These are phyloP conservation scores for Babesia bigemina DNA, from an alignment of 169 alveolate genomes.

Conservation along the genomic window DNA sequence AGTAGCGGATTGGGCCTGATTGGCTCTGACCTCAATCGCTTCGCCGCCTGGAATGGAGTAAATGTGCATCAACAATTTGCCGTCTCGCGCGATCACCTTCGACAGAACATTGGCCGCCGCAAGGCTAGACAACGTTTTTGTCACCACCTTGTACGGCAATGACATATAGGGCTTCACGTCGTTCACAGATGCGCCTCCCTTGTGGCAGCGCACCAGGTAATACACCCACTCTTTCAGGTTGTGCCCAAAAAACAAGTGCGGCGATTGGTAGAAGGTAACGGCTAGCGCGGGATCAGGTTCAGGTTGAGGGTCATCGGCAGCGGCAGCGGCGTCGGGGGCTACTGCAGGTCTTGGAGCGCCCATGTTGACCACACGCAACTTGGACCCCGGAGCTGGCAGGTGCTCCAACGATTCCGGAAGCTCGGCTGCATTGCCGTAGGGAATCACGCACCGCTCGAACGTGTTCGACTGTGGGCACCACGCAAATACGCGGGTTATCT, in stretches of 20 bases:
- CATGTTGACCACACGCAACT: slow-evolving; percentile 11
- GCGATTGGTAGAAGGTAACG: not conserved
- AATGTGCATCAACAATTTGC: slow-evolving; percentile 46
- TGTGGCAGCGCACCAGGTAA: slow-evolving; percentile 33
- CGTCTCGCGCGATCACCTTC: slow-evolving; percentile 37
- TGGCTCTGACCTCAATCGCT: not conserved
- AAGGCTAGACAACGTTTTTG: slow-evolving; percentile 6
- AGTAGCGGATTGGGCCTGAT: not conserved
- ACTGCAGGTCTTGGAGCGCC: not conserved
- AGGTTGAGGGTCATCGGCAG: not conserved
- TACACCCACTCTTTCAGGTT: slow-evolving; percentile 38
- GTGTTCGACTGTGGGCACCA: slow-evolving; percentile 66
- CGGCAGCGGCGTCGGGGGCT: not conserved
- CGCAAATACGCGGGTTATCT: slow-evolving; percentile 50
- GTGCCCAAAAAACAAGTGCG: slow-evolving; percentile 41
- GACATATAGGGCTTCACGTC: slow-evolving; percentile 29
- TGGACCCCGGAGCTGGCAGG: not conserved
- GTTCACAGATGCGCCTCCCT: slow-evolving; percentile 32
- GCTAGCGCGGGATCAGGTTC: not conserved
- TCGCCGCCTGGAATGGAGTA: slow-evolving; percentile 9
- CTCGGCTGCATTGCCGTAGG: slow-evolving; percentile 14
- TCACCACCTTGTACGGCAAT: slow-evolving; percentile 26
- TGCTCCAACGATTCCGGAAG: not conserved
- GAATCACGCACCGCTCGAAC: slow-evolving; percentile 59
- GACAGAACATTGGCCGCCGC: slow-evolving; percentile 22